A percentile compares a stretch with the other conserved stretches of the same genome.
Conservation (phyloP, 768 basidiomycete genomes). For the Lentinus brumalis region DNA sequence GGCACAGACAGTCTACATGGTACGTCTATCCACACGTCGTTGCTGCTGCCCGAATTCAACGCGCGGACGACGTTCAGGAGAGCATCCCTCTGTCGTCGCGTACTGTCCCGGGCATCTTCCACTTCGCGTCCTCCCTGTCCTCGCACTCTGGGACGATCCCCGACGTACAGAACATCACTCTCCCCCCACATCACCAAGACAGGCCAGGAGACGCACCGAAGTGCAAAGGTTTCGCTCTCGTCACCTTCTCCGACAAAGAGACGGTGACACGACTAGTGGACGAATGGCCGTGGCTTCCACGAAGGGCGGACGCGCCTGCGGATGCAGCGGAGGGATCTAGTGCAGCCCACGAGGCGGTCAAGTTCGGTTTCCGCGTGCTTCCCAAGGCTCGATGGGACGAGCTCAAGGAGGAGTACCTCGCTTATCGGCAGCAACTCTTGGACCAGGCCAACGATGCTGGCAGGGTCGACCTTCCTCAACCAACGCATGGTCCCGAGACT, state of each 20-base stretch:
- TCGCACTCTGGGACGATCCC: too few relatives aligned
- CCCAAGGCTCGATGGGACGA: conserved; percentile 63
- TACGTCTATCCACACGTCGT: too few relatives aligned
- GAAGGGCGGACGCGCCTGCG: neutral
- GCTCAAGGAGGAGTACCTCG: conserved; percentile 69
- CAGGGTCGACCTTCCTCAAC: neutral
- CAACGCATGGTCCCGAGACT: neutral
- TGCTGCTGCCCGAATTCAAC: too few relatives aligned
- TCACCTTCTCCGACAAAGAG: conserved; percentile 48
- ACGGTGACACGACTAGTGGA: conserved; percentile 46
- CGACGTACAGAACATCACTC: conserved; percentile 42
- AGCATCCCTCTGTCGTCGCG: conserved; percentile 62
- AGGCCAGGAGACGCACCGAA: conserved; percentile 52
- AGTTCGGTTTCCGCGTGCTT: conserved; percentile 61
- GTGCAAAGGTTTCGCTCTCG: conserved; percentile 77
- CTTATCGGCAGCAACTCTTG: conserved; percentile 57
- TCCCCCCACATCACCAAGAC: conserved; percentile 72
- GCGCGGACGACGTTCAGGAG: too few relatives aligned
- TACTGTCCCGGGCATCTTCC: conserved; percentile 48
- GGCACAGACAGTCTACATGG: conserved; percentile 64
- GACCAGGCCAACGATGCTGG: conserved; percentile 39
- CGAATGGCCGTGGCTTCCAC: conserved; percentile 64
- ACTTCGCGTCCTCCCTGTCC: conserved; percentile 36
- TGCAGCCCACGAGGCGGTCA: conserved; percentile 44
- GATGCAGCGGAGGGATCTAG: neutral